Conservation (phyloP, 768 basidiomycete genomes). For the Trametes sanguinea region DNA sequence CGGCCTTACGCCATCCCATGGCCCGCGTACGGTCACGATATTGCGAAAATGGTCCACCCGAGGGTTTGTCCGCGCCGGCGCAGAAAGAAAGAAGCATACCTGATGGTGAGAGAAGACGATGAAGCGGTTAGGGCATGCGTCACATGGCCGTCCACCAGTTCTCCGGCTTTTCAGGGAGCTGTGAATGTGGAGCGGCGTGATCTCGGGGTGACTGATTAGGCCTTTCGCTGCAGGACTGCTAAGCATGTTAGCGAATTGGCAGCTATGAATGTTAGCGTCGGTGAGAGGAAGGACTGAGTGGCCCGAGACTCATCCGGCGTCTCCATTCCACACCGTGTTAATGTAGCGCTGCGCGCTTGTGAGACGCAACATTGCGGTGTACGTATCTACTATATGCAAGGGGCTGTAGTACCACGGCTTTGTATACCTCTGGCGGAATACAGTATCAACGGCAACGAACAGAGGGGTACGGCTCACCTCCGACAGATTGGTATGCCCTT, state of each 20-base stretch:
- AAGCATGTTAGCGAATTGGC: neutral
- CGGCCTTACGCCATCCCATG: slow-evolving; percentile 2
- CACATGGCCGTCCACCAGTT: slow-evolving; percentile 7
- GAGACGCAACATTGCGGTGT: too few species aligned
- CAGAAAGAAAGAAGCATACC: neutral
- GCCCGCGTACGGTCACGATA: slow-evolving; percentile 7
- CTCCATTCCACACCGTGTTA: neutral
- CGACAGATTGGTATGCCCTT: too few species aligned
- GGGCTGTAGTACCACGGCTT: too few species aligned
- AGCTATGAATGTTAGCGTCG: neutral
- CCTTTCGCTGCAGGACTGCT: neutral
- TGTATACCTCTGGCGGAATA: too few species aligned
- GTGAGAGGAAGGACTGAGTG: neutral
- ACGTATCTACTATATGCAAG: too few species aligned
- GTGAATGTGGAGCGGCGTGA: neutral
- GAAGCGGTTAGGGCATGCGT: neutral
- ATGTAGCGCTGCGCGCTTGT: neutral
- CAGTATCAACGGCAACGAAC: too few species aligned
- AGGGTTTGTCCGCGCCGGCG: slow-evolving; percentile 13
- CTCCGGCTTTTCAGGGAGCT: neutral
- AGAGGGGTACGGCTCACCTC: too few species aligned
- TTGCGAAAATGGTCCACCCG: slow-evolving; percentile 18
- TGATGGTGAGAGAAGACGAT: neutral
- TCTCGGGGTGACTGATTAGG: neutral
- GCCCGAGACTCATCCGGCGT: slow-evolving; percentile 8